Evolutionary conservation across 108 stramenopile species (phyloP).

Genomic region (Nannochloropsis gaditana): DNA sequence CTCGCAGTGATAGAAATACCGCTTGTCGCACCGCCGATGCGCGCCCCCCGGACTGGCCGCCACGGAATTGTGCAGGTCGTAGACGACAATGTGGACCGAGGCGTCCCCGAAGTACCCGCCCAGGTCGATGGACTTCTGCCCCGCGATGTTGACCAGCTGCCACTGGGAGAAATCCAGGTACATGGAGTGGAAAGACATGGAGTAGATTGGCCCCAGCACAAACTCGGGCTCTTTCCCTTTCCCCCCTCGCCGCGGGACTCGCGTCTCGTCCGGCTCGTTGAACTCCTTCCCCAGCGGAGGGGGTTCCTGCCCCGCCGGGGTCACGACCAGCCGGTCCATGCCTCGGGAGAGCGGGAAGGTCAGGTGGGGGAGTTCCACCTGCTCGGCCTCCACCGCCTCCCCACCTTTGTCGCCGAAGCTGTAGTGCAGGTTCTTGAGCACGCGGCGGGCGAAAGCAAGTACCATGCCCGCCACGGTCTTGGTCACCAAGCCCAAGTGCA

Average conservation of each 20-base stretch:
- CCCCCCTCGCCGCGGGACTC: constrained; percentile 54
- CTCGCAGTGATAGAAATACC: constrained; percentile 42
- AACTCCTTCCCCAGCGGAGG: constrained; percentile 68
- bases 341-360: constrained; percentile 69
- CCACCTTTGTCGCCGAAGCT: constrained; percentile 34
- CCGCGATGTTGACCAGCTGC: constrained; percentile 60
- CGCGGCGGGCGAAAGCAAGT: constrained; percentile 72
- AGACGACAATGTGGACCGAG: constrained; percentile 42
- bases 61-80: not conserved
- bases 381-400: constrained; percentile 26
- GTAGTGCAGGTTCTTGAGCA: constrained; percentile 68
- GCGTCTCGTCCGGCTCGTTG: constrained; percentile 61
- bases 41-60: not conserved
- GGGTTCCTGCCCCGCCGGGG: constrained; percentile 63
- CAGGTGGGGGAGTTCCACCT: constrained; percentile 67
- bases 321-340: constrained; percentile 74
- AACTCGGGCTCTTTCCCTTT: constrained; percentile 59
- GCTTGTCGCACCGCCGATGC: constrained; percentile 29
- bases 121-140: constrained; percentile 64
- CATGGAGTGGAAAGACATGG: constrained; percentile 53
- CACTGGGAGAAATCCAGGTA: constrained; percentile 73
- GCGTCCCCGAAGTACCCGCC: constrained; percentile 59
- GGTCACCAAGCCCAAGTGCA: constrained; percentile 75
- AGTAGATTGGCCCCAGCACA: constrained; percentile 72
- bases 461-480: constrained; percentile 72